Percentiles rank a stretch among this genome's conserved stretches.
Conservation (phyloP, 331 rosid species). For the Malus hybrid region DNA sequence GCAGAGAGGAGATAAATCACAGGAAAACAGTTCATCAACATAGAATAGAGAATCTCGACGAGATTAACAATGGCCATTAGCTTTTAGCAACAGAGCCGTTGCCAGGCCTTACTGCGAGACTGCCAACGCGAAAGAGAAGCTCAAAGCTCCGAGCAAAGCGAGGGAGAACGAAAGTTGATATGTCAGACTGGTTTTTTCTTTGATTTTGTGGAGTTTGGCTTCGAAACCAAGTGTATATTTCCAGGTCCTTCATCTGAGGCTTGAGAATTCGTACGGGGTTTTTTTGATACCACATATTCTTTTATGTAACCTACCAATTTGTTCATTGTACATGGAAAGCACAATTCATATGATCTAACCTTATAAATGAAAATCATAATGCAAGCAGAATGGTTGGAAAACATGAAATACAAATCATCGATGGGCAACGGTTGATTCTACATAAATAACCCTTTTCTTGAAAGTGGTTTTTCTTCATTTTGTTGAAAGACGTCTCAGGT, state of each 20-base stretch:
- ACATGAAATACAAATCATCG: neutral
- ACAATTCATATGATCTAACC: slow-evolving; percentile 6
- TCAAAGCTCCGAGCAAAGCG: neutral
- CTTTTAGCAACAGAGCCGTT: slow-evolving; percentile 1
- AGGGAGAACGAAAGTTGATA: neutral
- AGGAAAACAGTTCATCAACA: slow-evolving; percentile 25
- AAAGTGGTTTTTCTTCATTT: neutral
- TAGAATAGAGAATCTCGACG: slow-evolving; percentile 40
- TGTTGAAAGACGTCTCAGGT: neutral
- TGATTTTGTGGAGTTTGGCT: neutral
- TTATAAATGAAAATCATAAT: neutral
- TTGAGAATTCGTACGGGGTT: neutral
- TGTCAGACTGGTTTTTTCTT: neutral
- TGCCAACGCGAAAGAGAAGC: neutral
- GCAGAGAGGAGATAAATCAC: slow-evolving; percentile 62
- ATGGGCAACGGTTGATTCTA: no score
- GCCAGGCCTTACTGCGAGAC: neutral
- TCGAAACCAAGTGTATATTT: neutral
- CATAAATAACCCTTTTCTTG: neutral
- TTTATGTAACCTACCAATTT: slow-evolving; percentile 1
- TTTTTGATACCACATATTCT: neutral
- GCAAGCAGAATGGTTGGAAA: neutral
- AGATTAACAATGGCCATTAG: slow-evolving; percentile 44
- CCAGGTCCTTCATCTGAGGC: neutral
- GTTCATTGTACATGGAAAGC: slow-evolving; percentile 8